phyloP scores from a whole-genome alignment of 352 stramenopile species.

The Globisporangium orthogonon region DNA sequence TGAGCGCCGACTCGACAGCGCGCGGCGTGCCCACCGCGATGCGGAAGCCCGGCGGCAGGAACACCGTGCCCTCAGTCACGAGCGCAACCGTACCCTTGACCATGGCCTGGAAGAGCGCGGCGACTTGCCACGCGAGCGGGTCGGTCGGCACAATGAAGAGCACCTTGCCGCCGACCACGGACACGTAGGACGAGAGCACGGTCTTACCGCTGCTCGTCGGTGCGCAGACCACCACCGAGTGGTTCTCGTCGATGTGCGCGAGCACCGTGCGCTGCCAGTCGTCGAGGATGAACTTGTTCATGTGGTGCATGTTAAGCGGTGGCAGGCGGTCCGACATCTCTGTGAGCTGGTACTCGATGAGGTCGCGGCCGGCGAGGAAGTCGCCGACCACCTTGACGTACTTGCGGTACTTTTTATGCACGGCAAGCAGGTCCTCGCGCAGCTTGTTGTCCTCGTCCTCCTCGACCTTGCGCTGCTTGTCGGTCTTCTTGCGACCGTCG shows the following conservation, averaged over 20 bases:
- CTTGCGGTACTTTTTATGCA: slow-evolving; percentile 88
- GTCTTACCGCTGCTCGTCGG: slow-evolving; percentile 98
- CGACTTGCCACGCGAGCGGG: slow-evolving; percentile 98
- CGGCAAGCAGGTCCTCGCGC: slow-evolving; percentile 44
- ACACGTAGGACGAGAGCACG: slow-evolving; percentile 83
- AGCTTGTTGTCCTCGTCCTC: slow-evolving; percentile 74
- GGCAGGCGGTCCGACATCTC: slow-evolving; percentile 83
- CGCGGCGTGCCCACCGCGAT: slow-evolving; percentile 96
- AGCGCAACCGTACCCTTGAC: slow-evolving; percentile 95
- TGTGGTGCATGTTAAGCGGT: slow-evolving; percentile 87
- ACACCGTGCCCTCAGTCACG: slow-evolving; percentile 90
- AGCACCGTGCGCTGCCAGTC: slow-evolving; percentile 97
- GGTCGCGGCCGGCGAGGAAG: slow-evolving; percentile 57
- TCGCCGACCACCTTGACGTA: slow-evolving; percentile 76
- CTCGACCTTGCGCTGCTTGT: slow-evolving; percentile 67
- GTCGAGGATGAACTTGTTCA: slow-evolving; percentile 94
- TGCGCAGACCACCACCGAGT: slow-evolving; percentile 96
- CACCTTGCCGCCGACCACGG: slow-evolving; percentile 73
- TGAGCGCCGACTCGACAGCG: slow-evolving; percentile 91
- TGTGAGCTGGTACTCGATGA: slow-evolving; percentile 85
- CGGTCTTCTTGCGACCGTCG: slow-evolving; percentile 54
- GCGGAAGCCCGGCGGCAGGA: slow-evolving; percentile 71
- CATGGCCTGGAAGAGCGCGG: slow-evolving; percentile 97
- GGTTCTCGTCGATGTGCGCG: slow-evolving; percentile 90
- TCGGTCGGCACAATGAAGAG: slow-evolving; percentile 94